Conservation (phyloP, 2,329 filamentous ascomycete genomes). For the Aspergillus jensenii region DNA sequence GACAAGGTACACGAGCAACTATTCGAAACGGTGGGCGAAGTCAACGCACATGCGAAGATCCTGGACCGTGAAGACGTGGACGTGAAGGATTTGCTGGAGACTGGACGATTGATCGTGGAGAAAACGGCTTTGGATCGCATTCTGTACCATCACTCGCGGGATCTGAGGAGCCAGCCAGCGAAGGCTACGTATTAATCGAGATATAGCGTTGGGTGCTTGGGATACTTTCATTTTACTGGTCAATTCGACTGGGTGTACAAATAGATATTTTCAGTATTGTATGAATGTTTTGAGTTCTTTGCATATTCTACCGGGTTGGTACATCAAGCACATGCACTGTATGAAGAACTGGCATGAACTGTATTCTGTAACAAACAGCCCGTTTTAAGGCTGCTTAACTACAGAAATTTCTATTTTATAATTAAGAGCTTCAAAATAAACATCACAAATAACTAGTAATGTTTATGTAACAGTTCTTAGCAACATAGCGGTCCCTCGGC, state of each 20-base stretch:
- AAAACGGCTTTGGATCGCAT: conserved; percentile 73
- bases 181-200: conserved; percentile 34
- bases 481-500: not conserved
- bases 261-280: conserved; percentile 25
- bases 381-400: not conserved
- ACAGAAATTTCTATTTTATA: not conserved
- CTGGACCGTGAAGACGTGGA: conserved; percentile 78
- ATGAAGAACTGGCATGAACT: not conserved
- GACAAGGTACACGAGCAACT: conserved; percentile 60
- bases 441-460: not conserved
- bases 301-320: no score
- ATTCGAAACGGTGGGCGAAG: conserved; percentile 63
- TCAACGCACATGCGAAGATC: conserved; percentile 67
- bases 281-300: conserved; percentile 3
- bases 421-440: not conserved
- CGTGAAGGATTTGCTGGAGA: conserved; percentile 89
- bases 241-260: conserved; percentile 27
- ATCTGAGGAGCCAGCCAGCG: conserved; percentile 35
- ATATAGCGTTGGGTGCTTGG: conserved; percentile 7
- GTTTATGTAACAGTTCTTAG: not conserved
- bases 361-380: not conserved
- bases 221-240: conserved; percentile 14
- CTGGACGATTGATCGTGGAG: conserved; percentile 83
- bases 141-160: conserved; percentile 62
- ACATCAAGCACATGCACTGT: not conserved